A percentile compares a stretch with the other conserved stretches of the same genome.
phyloP scores from a whole-genome alignment of 192 early-diverging fungal species.

The Rhizophagus clarus region DNA sequence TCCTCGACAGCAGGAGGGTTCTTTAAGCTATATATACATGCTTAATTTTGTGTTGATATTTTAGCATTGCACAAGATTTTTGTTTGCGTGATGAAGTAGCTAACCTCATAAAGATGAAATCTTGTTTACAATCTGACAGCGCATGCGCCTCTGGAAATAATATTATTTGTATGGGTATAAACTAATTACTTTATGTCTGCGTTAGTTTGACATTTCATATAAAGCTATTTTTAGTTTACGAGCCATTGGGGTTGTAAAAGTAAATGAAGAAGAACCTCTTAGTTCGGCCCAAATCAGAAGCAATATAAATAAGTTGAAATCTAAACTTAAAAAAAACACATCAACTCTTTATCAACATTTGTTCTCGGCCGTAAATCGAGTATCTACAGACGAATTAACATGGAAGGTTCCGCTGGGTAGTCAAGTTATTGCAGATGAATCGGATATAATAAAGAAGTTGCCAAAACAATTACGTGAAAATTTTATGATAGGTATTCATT shows the following conservation, averaged over 20 bases:
- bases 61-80: too few species aligned
- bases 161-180: slow-evolving; percentile 12
- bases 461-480: background rate
- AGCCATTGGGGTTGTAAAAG: slow-evolving; percentile 17
- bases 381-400: background rate
- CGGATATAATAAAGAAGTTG: slow-evolving; percentile 13
- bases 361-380: background rate
- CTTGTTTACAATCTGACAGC: too few species aligned
- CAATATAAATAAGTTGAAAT: slow-evolving; percentile 14
- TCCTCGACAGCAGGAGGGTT: too few species aligned
- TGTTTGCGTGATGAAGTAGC: too few species aligned
- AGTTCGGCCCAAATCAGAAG: background rate
- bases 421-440: background rate
- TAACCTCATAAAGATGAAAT: too few species aligned
- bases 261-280: slow-evolving; percentile 13
- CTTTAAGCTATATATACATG: too few species aligned
- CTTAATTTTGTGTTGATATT: too few species aligned
- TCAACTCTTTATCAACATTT: slow-evolving; percentile 14
- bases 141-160: slow-evolving; percentile 7
- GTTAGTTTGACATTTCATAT: slow-evolving; percentile 31
- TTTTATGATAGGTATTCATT: slow-evolving; percentile 7
- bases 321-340: slow-evolving; percentile 14
- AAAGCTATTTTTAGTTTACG: slow-evolving; percentile 20
- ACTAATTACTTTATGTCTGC: slow-evolving; percentile 20
- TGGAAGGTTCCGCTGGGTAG: too few species aligned